These are phyloP conservation scores for Colletotrichum salicis DNA, from an alignment of 2,329 filamentous ascomycete genomes.

Conservation along the genomic window DNA sequence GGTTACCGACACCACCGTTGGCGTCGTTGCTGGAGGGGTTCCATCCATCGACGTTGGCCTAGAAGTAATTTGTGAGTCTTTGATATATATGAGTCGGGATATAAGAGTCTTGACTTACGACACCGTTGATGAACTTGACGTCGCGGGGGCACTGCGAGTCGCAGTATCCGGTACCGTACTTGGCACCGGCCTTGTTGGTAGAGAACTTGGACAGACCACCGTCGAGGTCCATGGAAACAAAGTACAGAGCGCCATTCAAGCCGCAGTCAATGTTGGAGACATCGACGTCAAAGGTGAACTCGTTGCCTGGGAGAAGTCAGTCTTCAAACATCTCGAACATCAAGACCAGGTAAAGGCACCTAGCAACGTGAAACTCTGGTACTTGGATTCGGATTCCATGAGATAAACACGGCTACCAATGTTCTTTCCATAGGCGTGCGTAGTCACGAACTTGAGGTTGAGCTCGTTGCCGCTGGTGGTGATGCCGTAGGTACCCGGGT, in stretches of 20 bases:
- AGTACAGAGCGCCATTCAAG: slow-evolving; percentile 78
- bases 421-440: slow-evolving; percentile 57
- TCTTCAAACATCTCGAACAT: neutral
- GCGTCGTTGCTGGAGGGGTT: slow-evolving; percentile 60
- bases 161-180: slow-evolving; percentile 69
- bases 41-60: slow-evolving; percentile 66
- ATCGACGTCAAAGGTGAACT: slow-evolving; percentile 80
- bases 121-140: slow-evolving; percentile 68
- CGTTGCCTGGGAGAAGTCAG: slow-evolving; percentile 55
- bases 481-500: slow-evolving; percentile 63
- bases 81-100: no score
- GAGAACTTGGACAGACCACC: slow-evolving; percentile 63
- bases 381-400: slow-evolving; percentile 69
- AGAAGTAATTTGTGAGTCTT: neutral
- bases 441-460: slow-evolving; percentile 67
- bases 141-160: slow-evolving; percentile 65
- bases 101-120: slow-evolving; percentile 44
- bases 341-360: slow-evolving; percentile 38
- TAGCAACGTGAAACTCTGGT: slow-evolving; percentile 72
- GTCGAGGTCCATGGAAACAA: slow-evolving; percentile 68
- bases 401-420: slow-evolving; percentile 71
- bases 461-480: slow-evolving; percentile 62
- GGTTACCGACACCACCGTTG: slow-evolving; percentile 63
- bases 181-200: slow-evolving; percentile 63
- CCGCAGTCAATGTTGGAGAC: slow-evolving; percentile 75